Percentiles rank a stretch among this genome's conserved stretches.
These are phyloP conservation scores for Microcyclosporella mali DNA, from an alignment of 2,329 filamentous ascomycete genomes.

Conservation along the genomic window DNA sequence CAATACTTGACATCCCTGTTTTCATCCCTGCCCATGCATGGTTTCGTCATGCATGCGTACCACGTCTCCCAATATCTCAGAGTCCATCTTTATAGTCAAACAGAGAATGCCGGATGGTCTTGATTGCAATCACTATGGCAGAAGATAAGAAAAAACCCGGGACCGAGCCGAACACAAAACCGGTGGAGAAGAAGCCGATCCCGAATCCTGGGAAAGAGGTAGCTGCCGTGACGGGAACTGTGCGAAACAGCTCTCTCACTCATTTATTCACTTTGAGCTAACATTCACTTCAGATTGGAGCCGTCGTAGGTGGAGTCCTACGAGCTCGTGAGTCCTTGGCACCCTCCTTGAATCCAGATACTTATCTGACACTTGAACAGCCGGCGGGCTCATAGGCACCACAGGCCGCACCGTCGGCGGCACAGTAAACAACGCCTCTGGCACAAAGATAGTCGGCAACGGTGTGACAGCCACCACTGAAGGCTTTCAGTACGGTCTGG, in stretches of 20 bases:
- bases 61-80: no score
- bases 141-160: no score
- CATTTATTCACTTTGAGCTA: neutral
- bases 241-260: neutral
- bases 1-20: no score
- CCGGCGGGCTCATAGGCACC: constrained; percentile 48
- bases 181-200: no score
- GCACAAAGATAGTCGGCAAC: constrained; percentile 37
- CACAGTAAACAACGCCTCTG: constrained; percentile 41
- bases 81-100: no score
- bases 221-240: constrained; percentile 6
- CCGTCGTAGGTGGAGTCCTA: constrained; percentile 6
- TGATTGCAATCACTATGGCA: no score
- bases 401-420: constrained; percentile 39
- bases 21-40: no score
- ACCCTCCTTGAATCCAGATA: constrained; percentile 2
- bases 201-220: neutral
- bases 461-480: constrained; percentile 37
- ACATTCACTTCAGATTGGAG: constrained; percentile 1
- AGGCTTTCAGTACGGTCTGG: constrained; percentile 38
- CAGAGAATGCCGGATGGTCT: no score
- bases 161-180: no score
- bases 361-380: constrained; percentile 25
- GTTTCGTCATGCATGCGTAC: no score
- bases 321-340: constrained; percentile 1